Percentiles rank a stretch among this genome's conserved stretches.
phyloP scores from a whole-genome alignment of 306 rosid species.

The Dryas octopetala region DNA sequence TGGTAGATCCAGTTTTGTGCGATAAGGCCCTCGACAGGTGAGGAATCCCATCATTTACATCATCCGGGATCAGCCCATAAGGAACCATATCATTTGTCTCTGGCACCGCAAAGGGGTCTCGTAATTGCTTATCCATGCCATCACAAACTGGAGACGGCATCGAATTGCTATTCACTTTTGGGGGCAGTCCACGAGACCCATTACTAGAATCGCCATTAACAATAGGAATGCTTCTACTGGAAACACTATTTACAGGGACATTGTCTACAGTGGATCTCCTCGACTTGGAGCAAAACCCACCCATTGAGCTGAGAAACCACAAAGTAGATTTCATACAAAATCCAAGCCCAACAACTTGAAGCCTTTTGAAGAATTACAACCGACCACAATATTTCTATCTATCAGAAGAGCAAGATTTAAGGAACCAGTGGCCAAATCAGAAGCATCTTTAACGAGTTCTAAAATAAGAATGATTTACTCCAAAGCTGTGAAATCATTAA shows the following conservation, averaged over 20 bases:
- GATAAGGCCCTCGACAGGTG: conserved; percentile 65
- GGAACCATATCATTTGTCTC: conserved; percentile 48
- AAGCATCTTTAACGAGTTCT: conserved; percentile 16
- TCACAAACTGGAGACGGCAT: conserved; percentile 44
- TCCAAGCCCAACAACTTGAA: conserved; percentile 24
- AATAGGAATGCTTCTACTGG: conserved; percentile 46
- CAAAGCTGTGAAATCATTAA: conserved; percentile 38
- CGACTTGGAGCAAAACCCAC: conserved; percentile 86
- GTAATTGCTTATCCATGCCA: conserved; percentile 50
- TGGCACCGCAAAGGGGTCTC: conserved; percentile 58
- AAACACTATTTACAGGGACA: conserved; percentile 51
- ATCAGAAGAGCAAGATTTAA: conserved; percentile 20
- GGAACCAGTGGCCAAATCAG: conserved; percentile 18
- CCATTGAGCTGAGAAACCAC: conserved; percentile 53
- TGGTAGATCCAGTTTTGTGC: conserved; percentile 68
- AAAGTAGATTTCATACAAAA: conserved; percentile 40
- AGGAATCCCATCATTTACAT: conserved; percentile 90
- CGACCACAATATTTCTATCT: conserved; percentile 1
- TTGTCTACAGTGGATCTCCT: conserved; percentile 61
- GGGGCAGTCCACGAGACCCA: conserved; percentile 44
- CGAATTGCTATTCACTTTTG: conserved; percentile 42
- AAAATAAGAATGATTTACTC: conserved; percentile 20
- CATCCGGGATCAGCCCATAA: conserved; percentile 51
- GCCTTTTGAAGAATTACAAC: conserved; percentile 3
- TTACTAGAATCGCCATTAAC: conserved; percentile 63